Conservation (phyloP, 768 basidiomycete genomes). For the Inosperma sp. region DNA sequence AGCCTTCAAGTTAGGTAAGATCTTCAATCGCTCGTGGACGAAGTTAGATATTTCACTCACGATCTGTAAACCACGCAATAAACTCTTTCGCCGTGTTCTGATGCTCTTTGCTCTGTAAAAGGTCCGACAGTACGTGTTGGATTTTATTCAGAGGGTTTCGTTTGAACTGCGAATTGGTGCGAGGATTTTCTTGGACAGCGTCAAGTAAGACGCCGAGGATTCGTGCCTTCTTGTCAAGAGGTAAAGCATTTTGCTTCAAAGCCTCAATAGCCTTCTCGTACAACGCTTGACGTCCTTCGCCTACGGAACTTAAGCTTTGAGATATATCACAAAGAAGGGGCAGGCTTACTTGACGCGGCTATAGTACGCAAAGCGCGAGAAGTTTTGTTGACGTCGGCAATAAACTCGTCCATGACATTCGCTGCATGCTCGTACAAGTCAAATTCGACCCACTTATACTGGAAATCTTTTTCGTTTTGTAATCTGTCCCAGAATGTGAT, state of each 20-base stretch:
- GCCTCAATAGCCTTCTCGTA: constrained; percentile 2
- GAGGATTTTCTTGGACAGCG: not conserved
- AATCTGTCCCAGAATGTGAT: constrained; percentile 3
- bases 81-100: not conserved
- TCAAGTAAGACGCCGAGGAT: not conserved
- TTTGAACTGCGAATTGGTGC: not conserved
- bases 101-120: not conserved
- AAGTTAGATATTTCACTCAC: not conserved
- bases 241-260: not conserved
- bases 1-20: not conserved
- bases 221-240: not conserved
- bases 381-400: not conserved
- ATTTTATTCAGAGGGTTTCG: not conserved
- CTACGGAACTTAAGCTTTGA: not conserved
- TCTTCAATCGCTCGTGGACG: not conserved
- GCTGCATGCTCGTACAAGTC: constrained; percentile 10
- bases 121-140: not conserved
- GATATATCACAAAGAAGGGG: not conserved
- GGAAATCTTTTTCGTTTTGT: not conserved
- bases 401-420: constrained; percentile 2
- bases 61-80: constrained; percentile 2
- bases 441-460: constrained; percentile 7
- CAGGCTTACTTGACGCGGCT: constrained; percentile 3
- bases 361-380: constrained; percentile 6
- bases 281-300: constrained; percentile 12